Percentiles rank a stretch among this genome's conserved stretches.
phyloP scores from a whole-genome alignment of 495 filamentous ascomycete species.

The Tuber borchii region DNA sequence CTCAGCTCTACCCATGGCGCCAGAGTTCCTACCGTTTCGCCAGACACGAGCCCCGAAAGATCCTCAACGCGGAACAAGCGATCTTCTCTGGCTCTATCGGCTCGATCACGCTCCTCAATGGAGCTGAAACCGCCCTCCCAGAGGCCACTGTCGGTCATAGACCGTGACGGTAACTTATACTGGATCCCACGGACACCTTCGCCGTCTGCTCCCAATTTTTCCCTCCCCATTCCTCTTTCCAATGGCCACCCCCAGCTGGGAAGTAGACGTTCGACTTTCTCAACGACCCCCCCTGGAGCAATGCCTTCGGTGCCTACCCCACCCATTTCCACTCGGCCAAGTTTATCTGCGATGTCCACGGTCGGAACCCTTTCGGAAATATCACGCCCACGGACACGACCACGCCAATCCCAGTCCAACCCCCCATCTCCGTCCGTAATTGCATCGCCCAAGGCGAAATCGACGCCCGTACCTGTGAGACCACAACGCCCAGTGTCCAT shows the following conservation, averaged over 20 bases:
- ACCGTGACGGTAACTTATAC: slow-evolving; percentile 36
- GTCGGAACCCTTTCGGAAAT: slow-evolving; percentile 26
- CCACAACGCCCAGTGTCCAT: slow-evolving; percentile 36
- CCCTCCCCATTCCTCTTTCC: slow-evolving; percentile 24
- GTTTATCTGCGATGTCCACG: slow-evolving; percentile 28
- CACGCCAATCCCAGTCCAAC: slow-evolving; percentile 19
- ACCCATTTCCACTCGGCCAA: slow-evolving; percentile 27
- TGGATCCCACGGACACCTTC: slow-evolving; percentile 39
- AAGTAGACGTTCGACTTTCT: slow-evolving; percentile 17
- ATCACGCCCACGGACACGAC: slow-evolving; percentile 19
- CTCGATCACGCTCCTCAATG: slow-evolving; percentile 39
- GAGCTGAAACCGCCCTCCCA: slow-evolving; percentile 32
- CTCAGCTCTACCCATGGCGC: slow-evolving; percentile 33
- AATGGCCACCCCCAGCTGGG: slow-evolving; percentile 17
- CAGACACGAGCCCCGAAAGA: slow-evolving; percentile 41
- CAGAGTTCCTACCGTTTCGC: slow-evolving; percentile 30
- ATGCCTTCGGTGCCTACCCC: slow-evolving; percentile 21
- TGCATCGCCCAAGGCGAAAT: slow-evolving; percentile 21
- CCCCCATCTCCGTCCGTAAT: slow-evolving; percentile 26
- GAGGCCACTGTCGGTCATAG: slow-evolving; percentile 30
- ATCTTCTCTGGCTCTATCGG: slow-evolving; percentile 27
- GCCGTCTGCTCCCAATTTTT: slow-evolving; percentile 33
- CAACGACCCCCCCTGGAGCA: slow-evolving; percentile 14
- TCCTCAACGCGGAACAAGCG: slow-evolving; percentile 31
- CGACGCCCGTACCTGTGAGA: slow-evolving; percentile 10